These are phyloP conservation scores for Apophysomyces variabilis DNA, from an alignment of 371 early-diverging fungal genomes.

Conservation along the genomic window DNA sequence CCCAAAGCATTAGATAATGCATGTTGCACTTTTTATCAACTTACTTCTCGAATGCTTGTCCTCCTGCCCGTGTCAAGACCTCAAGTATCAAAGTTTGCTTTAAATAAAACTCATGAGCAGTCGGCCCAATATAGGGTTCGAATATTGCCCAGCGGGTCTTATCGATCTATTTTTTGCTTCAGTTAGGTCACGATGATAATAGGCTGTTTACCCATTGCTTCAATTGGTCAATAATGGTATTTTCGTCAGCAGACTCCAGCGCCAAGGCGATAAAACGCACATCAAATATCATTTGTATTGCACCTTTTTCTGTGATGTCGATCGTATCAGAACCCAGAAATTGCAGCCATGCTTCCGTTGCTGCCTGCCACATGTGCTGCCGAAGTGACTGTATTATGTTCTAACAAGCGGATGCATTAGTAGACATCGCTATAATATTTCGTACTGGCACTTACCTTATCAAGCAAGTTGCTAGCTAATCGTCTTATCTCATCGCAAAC, in stretches of 20 bases:
- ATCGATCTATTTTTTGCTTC: slow-evolving; percentile 47
- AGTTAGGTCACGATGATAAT: background rate
- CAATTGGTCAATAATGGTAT: slow-evolving; percentile 19
- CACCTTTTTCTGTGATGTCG: slow-evolving; percentile 55
- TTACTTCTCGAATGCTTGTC: slow-evolving; percentile 52
- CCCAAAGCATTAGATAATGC: background rate
- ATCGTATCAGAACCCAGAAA: slow-evolving; percentile 10
- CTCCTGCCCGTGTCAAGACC: slow-evolving; percentile 46
- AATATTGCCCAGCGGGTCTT: slow-evolving; percentile 60
- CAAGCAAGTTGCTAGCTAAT: slow-evolving; percentile 39
- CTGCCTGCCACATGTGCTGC: slow-evolving; percentile 8
- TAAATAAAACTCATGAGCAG: slow-evolving; percentile 53
- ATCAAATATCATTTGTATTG: slow-evolving; percentile 60
- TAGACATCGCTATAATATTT: background rate
- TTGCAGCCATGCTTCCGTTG: slow-evolving; percentile 5
- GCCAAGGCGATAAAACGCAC: slow-evolving; percentile 44
- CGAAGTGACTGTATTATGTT: slow-evolving; percentile 18
- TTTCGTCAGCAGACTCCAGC: slow-evolving; percentile 26
- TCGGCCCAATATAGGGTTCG: slow-evolving; percentile 45
- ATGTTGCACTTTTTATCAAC: background rate
- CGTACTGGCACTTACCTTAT: slow-evolving; percentile 32
- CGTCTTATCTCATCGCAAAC: slow-evolving; percentile 58
- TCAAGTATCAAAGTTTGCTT: slow-evolving; percentile 55
- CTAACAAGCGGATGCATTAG: slow-evolving; percentile 1
- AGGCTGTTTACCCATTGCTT: slow-evolving; percentile 27